These are phyloP conservation scores for Dendrostoma leiphaemia DNA, from an alignment of 2,329 filamentous ascomycete genomes.

Conservation along the genomic window DNA sequence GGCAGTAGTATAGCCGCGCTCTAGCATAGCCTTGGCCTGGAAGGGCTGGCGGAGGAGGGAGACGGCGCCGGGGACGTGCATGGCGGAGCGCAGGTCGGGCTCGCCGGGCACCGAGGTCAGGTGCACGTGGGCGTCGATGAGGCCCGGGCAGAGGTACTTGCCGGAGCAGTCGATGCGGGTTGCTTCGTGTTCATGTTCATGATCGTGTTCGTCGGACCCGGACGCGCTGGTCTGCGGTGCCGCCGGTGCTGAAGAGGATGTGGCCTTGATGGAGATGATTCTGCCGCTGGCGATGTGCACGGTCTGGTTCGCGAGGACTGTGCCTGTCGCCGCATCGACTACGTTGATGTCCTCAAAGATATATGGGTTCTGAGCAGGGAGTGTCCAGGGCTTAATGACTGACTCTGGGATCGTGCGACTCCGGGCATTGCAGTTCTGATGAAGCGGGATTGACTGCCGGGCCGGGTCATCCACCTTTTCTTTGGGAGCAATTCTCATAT, in stretches of 20 bases:
- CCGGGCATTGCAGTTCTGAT: not conserved
- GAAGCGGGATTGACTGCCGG: no score
- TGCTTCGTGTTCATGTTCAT: not conserved
- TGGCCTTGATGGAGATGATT: constrained; percentile 27
- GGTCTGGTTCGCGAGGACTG: constrained; percentile 25
- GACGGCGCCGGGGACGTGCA: constrained; percentile 32
- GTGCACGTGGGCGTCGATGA: constrained; percentile 52
- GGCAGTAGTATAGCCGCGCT: constrained; percentile 56
- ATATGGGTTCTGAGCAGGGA: constrained; percentile 29
- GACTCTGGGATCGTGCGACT: constrained; percentile 8
- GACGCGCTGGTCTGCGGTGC: no score
- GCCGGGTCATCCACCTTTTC: no score
- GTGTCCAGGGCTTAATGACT: constrained; percentile 34
- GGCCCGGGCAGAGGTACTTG: constrained; percentile 46
- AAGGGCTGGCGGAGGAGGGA: constrained; percentile 46
- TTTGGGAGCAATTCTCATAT: no score
- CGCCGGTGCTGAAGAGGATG: not conserved
- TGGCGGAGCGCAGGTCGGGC: constrained; percentile 32
- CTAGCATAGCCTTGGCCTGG: constrained; percentile 47
- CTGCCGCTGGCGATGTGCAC: constrained; percentile 35
- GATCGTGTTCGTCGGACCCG: not conserved
- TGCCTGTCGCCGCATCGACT: constrained; percentile 37
- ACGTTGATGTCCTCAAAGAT: constrained; percentile 43
- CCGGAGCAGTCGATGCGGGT: constrained; percentile 38
- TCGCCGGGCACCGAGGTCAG: constrained; percentile 42